Conservation (phyloP, 345 rosid species). For the Syzygium aromaticum region DNA sequence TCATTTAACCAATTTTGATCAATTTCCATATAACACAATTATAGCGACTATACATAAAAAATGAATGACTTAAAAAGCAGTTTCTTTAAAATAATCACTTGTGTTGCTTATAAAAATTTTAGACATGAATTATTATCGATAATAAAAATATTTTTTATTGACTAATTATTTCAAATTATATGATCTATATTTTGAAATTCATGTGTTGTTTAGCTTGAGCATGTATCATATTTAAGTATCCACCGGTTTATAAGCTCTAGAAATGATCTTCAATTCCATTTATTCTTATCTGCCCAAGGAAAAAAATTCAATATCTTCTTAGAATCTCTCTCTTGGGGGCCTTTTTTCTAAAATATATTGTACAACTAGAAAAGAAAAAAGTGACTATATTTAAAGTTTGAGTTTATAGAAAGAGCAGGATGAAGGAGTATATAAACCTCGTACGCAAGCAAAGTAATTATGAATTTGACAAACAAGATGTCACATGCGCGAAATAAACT, state of each 20-base stretch:
- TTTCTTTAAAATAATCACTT: too few species aligned
- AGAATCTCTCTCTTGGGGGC: not conserved
- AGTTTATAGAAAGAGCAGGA: not conserved
- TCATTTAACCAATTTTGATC: too few species aligned
- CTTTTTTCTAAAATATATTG: not conserved
- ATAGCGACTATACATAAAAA: too few species aligned
- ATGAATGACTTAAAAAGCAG: too few species aligned
- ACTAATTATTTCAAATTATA: too few species aligned
- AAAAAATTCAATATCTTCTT: too few species aligned
- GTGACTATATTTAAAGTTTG: not conserved
- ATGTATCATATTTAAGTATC: rapidly evolving
- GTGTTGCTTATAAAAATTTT: not conserved
- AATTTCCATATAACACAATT: too few species aligned
- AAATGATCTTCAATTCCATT: not conserved
- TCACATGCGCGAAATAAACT: not conserved
- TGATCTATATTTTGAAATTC: not conserved
- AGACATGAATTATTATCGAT: not conserved
- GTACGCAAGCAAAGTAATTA: not conserved
- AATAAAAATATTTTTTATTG: too few species aligned
- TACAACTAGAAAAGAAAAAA: not conserved
- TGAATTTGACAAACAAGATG: not conserved
- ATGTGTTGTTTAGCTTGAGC: not conserved
- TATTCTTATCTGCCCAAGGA: not conserved
- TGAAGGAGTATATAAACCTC: not conserved
- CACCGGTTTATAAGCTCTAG: rapidly evolving